These are phyloP conservation scores for Fomitopsis schrenkii DNA, from an alignment of 1,284 basidiomycete species.

Conservation along the genomic window DNA sequence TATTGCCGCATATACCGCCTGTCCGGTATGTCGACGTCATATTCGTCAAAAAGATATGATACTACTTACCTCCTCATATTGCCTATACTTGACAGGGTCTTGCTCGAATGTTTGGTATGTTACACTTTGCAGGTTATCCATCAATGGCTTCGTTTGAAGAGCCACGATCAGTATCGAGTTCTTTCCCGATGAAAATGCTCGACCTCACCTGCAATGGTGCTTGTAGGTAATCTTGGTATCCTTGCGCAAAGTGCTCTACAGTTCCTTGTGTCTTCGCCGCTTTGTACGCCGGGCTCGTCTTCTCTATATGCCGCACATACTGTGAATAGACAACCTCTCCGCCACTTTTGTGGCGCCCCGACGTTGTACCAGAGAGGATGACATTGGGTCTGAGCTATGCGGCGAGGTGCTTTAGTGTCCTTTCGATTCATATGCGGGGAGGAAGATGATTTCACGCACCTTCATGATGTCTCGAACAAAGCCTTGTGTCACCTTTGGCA, in stretches of 20 bases:
- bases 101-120: conserved; percentile 98
- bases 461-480: conserved; percentile 89
- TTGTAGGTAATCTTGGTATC: conserved; percentile 95
- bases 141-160: conserved; percentile 66
- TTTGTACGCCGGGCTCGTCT: conserved; percentile 60
- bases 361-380: conserved; percentile 69
- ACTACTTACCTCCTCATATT: conserved; percentile 82
- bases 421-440: not conserved
- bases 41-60: conserved; percentile 9
- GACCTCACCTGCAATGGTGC: conserved; percentile 79
- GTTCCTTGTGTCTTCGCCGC: conserved; percentile 61
- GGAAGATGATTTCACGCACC: conserved; percentile 38
- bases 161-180: not conserved
- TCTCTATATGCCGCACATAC: conserved; percentile 84
- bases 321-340: conserved; percentile 88
- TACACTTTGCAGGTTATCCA: conserved; percentile 93
- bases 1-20: conserved; percentile 85
- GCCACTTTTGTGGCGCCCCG: conserved; percentile 69
- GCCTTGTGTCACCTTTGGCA: conserved; percentile 87
- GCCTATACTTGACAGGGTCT: conserved; percentile 94
- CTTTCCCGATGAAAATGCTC: not conserved
- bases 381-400: conserved; percentile 76
- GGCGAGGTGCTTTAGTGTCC: conserved; percentile 11
- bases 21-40: conserved; percentile 7
- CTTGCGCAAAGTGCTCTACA: conserved; percentile 85